phyloP scores from a whole-genome alignment of 139 green algal genomes.

The Chlorella sorokiniana region DNA sequence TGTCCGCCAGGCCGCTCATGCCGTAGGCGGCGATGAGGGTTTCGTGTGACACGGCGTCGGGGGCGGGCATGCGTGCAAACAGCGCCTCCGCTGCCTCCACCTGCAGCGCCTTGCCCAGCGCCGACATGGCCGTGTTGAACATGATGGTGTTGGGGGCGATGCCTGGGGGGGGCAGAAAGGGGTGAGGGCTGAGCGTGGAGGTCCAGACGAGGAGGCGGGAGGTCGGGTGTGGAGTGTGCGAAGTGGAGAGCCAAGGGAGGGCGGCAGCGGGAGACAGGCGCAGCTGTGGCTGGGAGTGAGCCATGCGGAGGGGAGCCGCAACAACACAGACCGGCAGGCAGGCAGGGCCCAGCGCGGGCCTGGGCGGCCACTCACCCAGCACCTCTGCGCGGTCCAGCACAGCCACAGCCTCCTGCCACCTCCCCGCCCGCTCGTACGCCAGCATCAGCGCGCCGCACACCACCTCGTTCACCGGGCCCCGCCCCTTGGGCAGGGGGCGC shows the following conservation, averaged over 20 bases:
- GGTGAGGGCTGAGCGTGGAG: background rate
- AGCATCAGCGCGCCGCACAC: conserved; percentile 85
- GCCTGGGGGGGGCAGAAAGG: background rate
- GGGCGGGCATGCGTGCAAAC: conserved; percentile 56
- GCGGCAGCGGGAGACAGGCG: background rate
- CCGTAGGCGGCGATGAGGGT: conserved; percentile 81
- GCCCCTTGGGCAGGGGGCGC: conserved; percentile 31
- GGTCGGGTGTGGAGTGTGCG: background rate
- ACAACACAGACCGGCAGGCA: background rate
- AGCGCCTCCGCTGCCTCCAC: conserved; percentile 65
- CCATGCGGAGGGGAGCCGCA: no score
- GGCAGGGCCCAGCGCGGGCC: background rate
- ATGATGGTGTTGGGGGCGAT: conserved; percentile 76
- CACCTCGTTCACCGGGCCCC: conserved; percentile 75
- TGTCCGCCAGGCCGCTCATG: conserved; percentile 58
- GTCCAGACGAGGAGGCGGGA: background rate
- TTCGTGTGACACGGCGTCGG: conserved; percentile 76
- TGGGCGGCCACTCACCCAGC: conserved; percentile 45
- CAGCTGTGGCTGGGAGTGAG: no score
- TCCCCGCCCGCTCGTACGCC: conserved; percentile 81
- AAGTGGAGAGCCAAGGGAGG: no score
- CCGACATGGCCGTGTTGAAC: conserved; percentile 83
- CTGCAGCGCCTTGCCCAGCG: conserved; percentile 75
- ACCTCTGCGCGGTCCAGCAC: conserved; percentile 65
- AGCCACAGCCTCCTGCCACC: conserved; percentile 62